These are phyloP conservation scores for Neoscytalidium dimidiatum DNA, from an alignment of 2,329 filamentous ascomycete genomes.

Conservation along the genomic window DNA sequence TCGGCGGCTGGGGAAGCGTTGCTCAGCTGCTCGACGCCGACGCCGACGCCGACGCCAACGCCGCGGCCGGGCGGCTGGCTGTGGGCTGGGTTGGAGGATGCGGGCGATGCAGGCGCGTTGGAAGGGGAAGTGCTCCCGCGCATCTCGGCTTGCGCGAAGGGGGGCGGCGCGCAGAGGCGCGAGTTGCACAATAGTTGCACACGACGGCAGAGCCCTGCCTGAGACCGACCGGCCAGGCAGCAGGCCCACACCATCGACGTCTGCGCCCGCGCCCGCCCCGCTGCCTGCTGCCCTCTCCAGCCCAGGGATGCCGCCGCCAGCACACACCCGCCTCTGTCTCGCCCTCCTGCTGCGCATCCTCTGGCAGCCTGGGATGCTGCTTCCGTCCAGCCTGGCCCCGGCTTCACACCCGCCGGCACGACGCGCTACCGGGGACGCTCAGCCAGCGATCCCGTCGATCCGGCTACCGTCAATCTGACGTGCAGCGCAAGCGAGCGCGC, in stretches of 20 bases:
- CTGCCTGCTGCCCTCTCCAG: neutral
- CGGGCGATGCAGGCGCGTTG: conserved; percentile 8
- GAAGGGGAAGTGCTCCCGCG: conserved; percentile 13
- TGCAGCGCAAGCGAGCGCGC: conserved; percentile 16
- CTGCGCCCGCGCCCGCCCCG: neutral
- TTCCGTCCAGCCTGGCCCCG: neutral
- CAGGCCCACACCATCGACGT: neutral
- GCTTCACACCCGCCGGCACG: neutral
- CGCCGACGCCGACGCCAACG: neutral
- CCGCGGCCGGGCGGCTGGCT: conserved; percentile 2
- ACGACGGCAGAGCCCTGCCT: neutral
- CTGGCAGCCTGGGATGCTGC: neutral
- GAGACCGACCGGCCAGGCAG: neutral
- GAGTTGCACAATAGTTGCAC: conserved; percentile 6
- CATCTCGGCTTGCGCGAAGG: conserved; percentile 15
- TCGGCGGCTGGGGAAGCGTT: neutral
- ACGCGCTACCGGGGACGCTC: neutral
- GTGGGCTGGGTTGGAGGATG: neutral
- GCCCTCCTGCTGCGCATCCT: neutral
- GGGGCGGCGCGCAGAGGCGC: conserved; percentile 7
- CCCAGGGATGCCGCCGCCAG: neutral
- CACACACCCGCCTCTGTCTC: neutral
- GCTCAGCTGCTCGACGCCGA: conserved; percentile 1
- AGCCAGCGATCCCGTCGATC: conserved; percentile 15
- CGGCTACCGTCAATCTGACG: conserved; percentile 14